Percentiles rank a stretch among this genome's conserved stretches.
Conservation (phyloP, 2,329 filamentous ascomycete species). For the Zymoseptoria ardabiliae region DNA sequence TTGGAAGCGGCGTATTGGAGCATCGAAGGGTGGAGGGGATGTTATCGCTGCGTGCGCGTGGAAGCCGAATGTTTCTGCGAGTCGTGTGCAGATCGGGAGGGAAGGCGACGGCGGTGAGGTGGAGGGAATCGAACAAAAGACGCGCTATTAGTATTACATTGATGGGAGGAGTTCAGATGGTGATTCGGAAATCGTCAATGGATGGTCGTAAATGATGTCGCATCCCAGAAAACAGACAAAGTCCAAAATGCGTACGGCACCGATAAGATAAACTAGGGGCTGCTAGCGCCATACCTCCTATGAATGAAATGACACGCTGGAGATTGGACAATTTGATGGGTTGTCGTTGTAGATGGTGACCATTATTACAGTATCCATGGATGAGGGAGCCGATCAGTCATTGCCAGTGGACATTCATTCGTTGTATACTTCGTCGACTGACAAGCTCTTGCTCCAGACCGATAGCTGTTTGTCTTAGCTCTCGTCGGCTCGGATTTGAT, state of each 20-base stretch:
- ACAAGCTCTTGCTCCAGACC: too few relatives aligned
- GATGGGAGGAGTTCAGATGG: neutral
- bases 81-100: neutral
- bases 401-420: neutral
- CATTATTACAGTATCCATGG: neutral
- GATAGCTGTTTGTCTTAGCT: neutral
- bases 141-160: neutral
- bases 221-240: neutral
- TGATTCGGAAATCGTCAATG: neutral
- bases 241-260: neutral
- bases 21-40: slow-evolving; percentile 40
- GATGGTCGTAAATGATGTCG: neutral
- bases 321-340: neutral
- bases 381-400: neutral
- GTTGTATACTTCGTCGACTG: too few relatives aligned
- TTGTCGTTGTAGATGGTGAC: neutral
- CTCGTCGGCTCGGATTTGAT: neutral
- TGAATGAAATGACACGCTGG: neutral
- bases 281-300: neutral
- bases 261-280: neutral
- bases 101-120: neutral
- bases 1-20: slow-evolving; percentile 37
- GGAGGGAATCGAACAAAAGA: neutral
- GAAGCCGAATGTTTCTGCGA: neutral
- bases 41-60: slow-evolving; percentile 1